Evolutionary conservation across 495 filamentous ascomycete species (phyloP).

Genomic region (Tricharina praecox): DNA sequence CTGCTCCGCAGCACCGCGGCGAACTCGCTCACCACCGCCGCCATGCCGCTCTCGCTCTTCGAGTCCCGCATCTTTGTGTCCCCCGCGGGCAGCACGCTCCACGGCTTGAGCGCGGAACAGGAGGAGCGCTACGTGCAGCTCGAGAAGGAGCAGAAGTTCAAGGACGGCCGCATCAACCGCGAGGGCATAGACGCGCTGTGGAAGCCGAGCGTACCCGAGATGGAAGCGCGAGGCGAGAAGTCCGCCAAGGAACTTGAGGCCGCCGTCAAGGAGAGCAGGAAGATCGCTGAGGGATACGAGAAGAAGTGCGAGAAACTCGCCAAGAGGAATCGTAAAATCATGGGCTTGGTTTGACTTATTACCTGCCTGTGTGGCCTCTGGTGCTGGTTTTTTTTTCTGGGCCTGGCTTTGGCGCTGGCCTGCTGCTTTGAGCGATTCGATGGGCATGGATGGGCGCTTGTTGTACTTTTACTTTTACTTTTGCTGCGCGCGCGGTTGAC

Average conservation of each 20-base stretch:
- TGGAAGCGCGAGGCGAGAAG: not conserved
- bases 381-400: no score
- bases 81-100: conserved; percentile 60
- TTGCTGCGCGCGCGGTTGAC: no score
- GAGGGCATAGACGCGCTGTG: no score
- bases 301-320: conserved; percentile 45
- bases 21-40: not conserved
- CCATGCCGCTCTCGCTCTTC: conserved; percentile 6
- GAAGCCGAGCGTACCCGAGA: not conserved
- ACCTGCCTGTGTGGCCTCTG: no score
- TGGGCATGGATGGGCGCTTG: no score
- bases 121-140: conserved; percentile 61
- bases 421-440: no score
- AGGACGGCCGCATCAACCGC: no score
- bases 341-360: conserved; percentile 9
- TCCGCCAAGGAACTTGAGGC: conserved; percentile 40
- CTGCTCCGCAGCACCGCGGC: not conserved
- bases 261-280: conserved; percentile 38
- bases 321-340: conserved; percentile 41
- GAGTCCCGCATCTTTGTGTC: conserved; percentile 47
- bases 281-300: conserved; percentile 52
- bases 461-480: no score
- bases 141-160: conserved; percentile 36
- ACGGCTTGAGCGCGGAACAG: conserved; percentile 56
- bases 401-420: no score